Evolutionary conservation across 1,139 yeast species (phyloP).

Genomic region (Zygotorulaspora mrakii): DNA sequence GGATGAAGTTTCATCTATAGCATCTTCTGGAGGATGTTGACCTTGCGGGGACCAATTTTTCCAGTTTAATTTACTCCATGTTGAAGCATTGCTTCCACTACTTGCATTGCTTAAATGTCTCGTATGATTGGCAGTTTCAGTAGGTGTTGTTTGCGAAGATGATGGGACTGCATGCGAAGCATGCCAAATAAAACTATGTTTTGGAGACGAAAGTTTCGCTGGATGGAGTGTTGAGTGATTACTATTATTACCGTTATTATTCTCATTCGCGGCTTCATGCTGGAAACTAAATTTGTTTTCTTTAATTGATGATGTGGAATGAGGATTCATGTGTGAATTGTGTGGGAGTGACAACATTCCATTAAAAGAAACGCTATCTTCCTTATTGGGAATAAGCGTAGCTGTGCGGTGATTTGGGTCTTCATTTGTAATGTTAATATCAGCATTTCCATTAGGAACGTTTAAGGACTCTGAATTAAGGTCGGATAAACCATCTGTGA

Average conservation of each 20-base stretch:
- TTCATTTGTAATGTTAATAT: background rate
- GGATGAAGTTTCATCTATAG: conserved; percentile 6
- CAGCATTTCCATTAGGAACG: conserved; percentile 3
- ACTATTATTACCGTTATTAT: background rate
- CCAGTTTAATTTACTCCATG: conserved; percentile 21
- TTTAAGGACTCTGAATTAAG: background rate
- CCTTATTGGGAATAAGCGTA: conserved; percentile 1
- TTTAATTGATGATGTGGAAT: conserved; percentile 5
- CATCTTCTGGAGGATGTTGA: conserved; percentile 14
- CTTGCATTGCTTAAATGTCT: conserved; percentile 26
- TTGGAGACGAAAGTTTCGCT: conserved; percentile 16
- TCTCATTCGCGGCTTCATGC: background rate
- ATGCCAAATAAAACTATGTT: conserved; percentile 26
- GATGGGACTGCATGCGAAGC: conserved; percentile 9
- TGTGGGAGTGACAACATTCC: conserved; percentile 2
- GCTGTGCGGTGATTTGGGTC: conserved; percentile 4
- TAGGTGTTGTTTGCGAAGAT: conserved; percentile 1
- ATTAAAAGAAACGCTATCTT: conserved; percentile 4
- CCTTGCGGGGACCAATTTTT: conserved; percentile 18
- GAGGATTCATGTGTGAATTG: conserved; percentile 2
- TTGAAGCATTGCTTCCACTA: conserved; percentile 20
- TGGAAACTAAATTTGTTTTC: background rate
- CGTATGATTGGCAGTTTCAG: conserved; percentile 14
- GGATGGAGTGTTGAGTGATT: conserved; percentile 2
- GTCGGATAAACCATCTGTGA: conserved; percentile 13